Base-by-base conservation (phyloP, 345 rosid genomes). In the Capsella bursapastoris region DNA sequence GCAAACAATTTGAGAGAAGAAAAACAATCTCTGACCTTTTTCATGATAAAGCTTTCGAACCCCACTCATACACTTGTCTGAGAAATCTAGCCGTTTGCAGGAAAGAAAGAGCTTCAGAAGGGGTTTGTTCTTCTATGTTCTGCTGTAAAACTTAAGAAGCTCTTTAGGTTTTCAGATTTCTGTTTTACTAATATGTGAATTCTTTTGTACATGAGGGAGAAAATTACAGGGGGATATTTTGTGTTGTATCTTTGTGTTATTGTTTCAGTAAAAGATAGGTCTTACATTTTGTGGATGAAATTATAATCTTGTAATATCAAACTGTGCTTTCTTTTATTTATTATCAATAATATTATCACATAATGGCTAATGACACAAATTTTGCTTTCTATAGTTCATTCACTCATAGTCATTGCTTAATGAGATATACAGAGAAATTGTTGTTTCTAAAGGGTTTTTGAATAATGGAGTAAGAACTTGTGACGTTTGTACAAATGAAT, bases 1-100 rank as follows among this genome's bases (percentile, higher is more conserved):
- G 80, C 87, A 84, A 55, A 84, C 77, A 71, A 76, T 77, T 66
- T 78, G 47, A 76, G 38, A 67, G 50, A 59, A 48, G 13, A 34
- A 41, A 47, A 12, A 25, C 11, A 64, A 52, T 45, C 43, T 38
- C 14, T 48, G 12, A 37, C 15, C 44, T 7, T 45, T 57, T 7
- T 18, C 45, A 49, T 29, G 60, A 50, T 5, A 43, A 75, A 59
- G 53, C 29, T 51, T 49, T 53, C 68, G 50, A 50, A 60, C 43
- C 50, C 16, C 34, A 52, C 57, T 25, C 34, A 16, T 48, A 66
- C 53, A 15, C 35, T 28, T 48, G 66, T 65, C 58, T 65, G 78
- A 74, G 66, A 66, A 57, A 66, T 74, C 16, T 47, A 64, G 66
- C 40, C 25, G 58, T 65, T 57, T 74, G 29, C 44, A 52, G 68